Conservation (phyloP, 495 filamentous ascomycete genomes). For the Staphylotrichum longicolle region DNA sequence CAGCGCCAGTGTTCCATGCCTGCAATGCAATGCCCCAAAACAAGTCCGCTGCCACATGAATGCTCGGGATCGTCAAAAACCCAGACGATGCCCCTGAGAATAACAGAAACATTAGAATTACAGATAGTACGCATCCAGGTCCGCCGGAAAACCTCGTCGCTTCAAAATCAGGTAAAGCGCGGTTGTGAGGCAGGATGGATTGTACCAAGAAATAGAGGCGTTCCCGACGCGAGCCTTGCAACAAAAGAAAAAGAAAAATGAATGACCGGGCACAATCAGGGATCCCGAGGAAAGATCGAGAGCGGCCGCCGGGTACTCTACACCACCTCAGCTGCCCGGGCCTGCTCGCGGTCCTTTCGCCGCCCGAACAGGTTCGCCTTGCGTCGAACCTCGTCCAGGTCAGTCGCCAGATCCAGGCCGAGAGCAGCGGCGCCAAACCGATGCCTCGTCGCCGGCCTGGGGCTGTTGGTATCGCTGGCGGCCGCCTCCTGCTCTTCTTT, state of each 20-base stretch:
- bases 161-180: background rate
- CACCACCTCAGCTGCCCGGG: constrained; percentile 34
- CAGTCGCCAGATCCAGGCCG: constrained; percentile 31
- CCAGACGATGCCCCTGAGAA: background rate
- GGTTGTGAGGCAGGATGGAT: background rate
- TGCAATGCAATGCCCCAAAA: constrained; percentile 9
- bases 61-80: background rate
- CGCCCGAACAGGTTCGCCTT: constrained; percentile 45
- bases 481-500: constrained; percentile 43
- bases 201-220: constrained; percentile 5
- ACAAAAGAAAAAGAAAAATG: constrained; percentile 16
- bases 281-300: constrained; percentile 23
- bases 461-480: constrained; percentile 19
- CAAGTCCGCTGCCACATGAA: background rate
- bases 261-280: background rate
- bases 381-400: constrained; percentile 34
- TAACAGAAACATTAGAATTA: constrained; percentile 16
- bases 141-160: no score
- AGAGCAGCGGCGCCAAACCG: constrained; percentile 18
- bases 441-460: constrained; percentile 14
- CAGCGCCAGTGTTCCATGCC: background rate
- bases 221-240: constrained; percentile 11
- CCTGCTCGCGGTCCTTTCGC: constrained; percentile 32
- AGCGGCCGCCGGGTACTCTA: constrained; percentile 32
- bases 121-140: background rate